These are phyloP conservation scores for Platismatia glauca DNA, from an alignment of 495 filamentous ascomycete species.

Conservation along the genomic window DNA sequence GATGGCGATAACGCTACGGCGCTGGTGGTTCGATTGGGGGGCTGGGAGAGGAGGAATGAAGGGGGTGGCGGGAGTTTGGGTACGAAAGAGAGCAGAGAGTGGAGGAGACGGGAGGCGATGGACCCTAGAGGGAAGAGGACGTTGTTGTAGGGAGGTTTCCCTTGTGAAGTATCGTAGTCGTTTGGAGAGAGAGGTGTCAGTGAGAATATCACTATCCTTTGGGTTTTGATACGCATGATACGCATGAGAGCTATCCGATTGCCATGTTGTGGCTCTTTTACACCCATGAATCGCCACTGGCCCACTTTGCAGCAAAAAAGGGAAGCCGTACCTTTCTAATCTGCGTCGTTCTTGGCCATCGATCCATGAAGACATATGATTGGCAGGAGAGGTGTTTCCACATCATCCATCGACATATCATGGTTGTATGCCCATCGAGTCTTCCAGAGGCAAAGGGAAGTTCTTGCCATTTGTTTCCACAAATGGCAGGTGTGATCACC, in stretches of 20 bases:
- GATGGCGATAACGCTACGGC: slow-evolving; percentile 85
- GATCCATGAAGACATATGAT: too few relatives aligned
- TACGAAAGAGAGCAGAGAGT: slow-evolving; percentile 82
- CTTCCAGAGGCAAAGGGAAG: not conserved
- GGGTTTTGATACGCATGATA: too few relatives aligned
- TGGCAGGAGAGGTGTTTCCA: too few relatives aligned
- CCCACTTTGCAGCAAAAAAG: not conserved
- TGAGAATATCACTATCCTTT: not conserved
- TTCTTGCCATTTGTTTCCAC: not conserved
- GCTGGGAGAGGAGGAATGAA: slow-evolving; percentile 86
- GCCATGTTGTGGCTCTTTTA: not conserved
- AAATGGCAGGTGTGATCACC: not conserved
- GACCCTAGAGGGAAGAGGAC: slow-evolving; percentile 69
- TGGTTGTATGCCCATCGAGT: not conserved
- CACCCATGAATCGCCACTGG: not conserved
- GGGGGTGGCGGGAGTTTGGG: slow-evolving; percentile 83
- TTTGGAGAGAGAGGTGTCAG: not conserved
- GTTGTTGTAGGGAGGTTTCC: slow-evolving; percentile 17
- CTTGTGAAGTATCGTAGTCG: not conserved
- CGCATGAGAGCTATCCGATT: not conserved
- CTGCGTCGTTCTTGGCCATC: too few relatives aligned
- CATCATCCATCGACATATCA: too few relatives aligned
- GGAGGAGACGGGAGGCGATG: slow-evolving; percentile 70
- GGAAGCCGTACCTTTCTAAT: too few relatives aligned
- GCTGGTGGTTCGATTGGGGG: slow-evolving; percentile 79